Conservation (phyloP, 108 stramenopile genomes). For the Discostella stelligeroides region DNA sequence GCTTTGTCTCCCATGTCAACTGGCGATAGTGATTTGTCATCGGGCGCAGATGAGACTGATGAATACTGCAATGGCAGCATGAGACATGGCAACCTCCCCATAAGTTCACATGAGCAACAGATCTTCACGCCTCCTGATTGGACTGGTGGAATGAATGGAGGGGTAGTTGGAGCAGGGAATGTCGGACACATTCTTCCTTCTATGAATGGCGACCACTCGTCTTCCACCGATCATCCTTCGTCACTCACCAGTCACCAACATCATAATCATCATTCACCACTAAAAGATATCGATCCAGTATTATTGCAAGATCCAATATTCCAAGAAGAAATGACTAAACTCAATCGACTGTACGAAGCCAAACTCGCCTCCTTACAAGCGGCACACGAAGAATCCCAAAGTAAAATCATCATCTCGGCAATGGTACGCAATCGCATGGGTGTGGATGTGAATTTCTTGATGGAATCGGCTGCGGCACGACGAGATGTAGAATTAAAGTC, state of each 20-base stretch:
- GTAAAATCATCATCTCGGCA: constrained; percentile 82
- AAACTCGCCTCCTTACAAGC: constrained; percentile 66
- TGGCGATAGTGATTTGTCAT: constrained; percentile 22
- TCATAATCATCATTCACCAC: no score
- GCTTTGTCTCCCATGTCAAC: constrained; percentile 26
- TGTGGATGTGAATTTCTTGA: constrained; percentile 72
- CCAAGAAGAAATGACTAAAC: constrained; percentile 65
- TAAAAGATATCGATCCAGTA: constrained; percentile 64
- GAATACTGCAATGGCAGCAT: not conserved
- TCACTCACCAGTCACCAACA: no score
- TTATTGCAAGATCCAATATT: constrained; percentile 67
- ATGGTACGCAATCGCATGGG: constrained; percentile 70
- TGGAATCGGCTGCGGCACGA: constrained; percentile 74
- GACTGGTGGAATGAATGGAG: not conserved
- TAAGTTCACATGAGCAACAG: not conserved
- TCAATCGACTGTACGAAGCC: constrained; percentile 72
- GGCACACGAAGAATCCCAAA: constrained; percentile 81
- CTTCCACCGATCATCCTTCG: constrained; percentile 47
- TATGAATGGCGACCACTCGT: constrained; percentile 32
- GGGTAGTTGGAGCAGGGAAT: not conserved
- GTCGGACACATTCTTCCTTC: not conserved
- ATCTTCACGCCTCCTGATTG: not conserved
- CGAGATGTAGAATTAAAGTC: constrained; percentile 51
- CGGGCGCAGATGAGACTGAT: constrained; percentile 13
- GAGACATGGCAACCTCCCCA: not conserved